Percentiles rank a stretch among this genome's conserved stretches.
These are phyloP conservation scores for Dendryphion nanum DNA, from an alignment of 2,329 filamentous ascomycete genomes.

Conservation along the genomic window DNA sequence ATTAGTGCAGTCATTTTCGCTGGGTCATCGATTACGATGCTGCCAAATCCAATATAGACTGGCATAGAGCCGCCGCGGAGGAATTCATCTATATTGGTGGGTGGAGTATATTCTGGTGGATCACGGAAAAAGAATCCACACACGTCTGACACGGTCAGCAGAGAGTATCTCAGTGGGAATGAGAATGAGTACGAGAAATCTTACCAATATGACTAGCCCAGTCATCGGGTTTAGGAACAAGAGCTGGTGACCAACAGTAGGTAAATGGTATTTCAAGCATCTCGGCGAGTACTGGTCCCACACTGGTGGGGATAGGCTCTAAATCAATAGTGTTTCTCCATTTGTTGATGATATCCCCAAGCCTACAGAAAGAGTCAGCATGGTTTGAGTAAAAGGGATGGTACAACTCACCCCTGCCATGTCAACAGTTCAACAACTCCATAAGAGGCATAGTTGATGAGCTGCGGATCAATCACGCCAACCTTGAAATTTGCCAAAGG, in stretches of 20 bases:
- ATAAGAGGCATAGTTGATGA: conserved; percentile 48
- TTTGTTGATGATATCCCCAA: conserved; percentile 49
- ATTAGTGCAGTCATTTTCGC: conserved; percentile 49
- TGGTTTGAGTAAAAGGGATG: background rate
- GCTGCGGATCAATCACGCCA: conserved; percentile 29
- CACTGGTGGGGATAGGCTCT: conserved; percentile 36
- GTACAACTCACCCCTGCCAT: conserved; percentile 43
- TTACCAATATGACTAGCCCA: conserved; percentile 17
- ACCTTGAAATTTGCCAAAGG: conserved; percentile 50
- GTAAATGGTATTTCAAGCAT: conserved; percentile 43
- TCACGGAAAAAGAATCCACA: conserved; percentile 27
- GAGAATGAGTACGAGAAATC: conserved; percentile 14
- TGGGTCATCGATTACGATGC: conserved; percentile 29
- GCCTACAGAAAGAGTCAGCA: conserved; percentile 42
- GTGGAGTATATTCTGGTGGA: conserved; percentile 18
- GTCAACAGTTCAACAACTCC: conserved; percentile 50
- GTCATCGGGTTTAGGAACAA: conserved; percentile 21
- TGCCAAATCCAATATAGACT: conserved; percentile 33
- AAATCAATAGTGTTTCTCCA: conserved; percentile 43
- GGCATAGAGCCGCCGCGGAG: conserved; percentile 23
- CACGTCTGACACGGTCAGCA: conserved; percentile 4
- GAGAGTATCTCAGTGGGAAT: conserved; percentile 2
- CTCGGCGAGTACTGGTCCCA: conserved; percentile 39
- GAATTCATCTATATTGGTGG: conserved; percentile 19
- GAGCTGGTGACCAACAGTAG: conserved; percentile 47